Evolutionary conservation across 2,329 filamentous ascomycete genomes (phyloP).

Genomic region (Aspergillus hortae): DNA sequence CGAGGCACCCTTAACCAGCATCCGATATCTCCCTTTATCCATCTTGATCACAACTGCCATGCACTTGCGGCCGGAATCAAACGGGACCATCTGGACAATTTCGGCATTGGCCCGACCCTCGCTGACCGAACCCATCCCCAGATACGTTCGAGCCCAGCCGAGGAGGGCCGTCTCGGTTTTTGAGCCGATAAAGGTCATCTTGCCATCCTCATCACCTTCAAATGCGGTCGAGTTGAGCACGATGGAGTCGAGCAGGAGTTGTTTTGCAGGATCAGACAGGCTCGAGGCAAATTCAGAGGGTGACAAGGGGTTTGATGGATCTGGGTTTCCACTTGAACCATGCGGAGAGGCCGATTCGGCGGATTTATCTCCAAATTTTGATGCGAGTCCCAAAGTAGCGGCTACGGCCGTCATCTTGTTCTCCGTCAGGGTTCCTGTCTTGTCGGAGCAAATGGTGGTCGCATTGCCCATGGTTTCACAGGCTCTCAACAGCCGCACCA

Average conservation of each 20-base stretch:
- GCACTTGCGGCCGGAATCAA: conserved; percentile 66
- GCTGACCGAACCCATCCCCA: conserved; percentile 61
- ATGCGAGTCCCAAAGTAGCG: conserved; percentile 50
- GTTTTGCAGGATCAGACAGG: conserved; percentile 52
- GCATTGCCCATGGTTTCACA: conserved; percentile 65
- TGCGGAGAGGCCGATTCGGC: conserved; percentile 22
- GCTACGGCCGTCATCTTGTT: conserved; percentile 62
- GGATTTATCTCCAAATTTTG: conserved; percentile 43
- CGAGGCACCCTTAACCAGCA: conserved; percentile 54
- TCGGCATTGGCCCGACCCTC: conserved; percentile 61
- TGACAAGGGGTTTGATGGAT: conserved; percentile 45
- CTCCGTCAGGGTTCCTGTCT: conserved; percentile 63
- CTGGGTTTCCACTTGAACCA: conserved; percentile 9
- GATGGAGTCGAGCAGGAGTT: conserved; percentile 60
- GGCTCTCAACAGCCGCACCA: conserved; percentile 57
- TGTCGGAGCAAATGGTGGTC: conserved; percentile 63
- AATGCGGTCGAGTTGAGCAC: conserved; percentile 68
- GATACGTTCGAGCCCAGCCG: conserved; percentile 62
- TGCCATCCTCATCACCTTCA: conserved; percentile 60
- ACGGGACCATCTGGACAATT: conserved; percentile 52
- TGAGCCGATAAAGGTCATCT: conserved; percentile 64
- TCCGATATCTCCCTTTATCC: conserved; percentile 52
- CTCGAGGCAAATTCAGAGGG: conserved; percentile 53
- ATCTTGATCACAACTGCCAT: conserved; percentile 63
- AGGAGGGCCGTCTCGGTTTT: conserved; percentile 75